phyloP scores from a whole-genome alignment of 257 asterid species.

The Solanum chilense region DNA sequence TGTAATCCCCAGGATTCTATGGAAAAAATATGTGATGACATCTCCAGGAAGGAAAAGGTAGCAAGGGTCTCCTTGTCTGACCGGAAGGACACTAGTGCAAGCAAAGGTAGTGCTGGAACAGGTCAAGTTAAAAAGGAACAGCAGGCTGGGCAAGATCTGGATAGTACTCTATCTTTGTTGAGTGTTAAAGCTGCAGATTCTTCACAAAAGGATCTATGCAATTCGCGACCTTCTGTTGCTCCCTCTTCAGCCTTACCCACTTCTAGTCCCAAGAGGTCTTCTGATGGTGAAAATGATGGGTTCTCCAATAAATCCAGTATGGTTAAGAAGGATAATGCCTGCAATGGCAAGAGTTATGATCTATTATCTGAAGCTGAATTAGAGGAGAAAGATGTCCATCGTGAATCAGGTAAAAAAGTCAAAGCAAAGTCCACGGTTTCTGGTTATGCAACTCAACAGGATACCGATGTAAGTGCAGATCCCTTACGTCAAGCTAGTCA shows the following conservation, averaged over 20 bases:
- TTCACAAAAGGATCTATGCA: constrained; percentile 45
- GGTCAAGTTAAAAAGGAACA: constrained; percentile 30
- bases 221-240: constrained; percentile 48
- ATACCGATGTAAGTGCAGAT: constrained; percentile 11
- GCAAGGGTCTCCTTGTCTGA: constrained; percentile 56
- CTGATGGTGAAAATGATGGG: constrained; percentile 26
- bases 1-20: constrained; percentile 31
- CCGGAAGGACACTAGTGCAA: constrained; percentile 41
- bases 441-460: constrained; percentile 10
- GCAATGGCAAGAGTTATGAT: constrained; percentile 12
- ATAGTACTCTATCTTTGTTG: constrained; percentile 15
- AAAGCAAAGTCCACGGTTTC: constrained; percentile 23
- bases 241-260: constrained; percentile 53
- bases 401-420: constrained; percentile 21
- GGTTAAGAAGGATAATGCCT: constrained; percentile 27
- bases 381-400: constrained; percentile 11
- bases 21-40: constrained; percentile 40
- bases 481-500: constrained; percentile 23
- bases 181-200: constrained; percentile 27
- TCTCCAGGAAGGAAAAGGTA: constrained; percentile 58
- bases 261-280: constrained; percentile 38
- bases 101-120: constrained; percentile 27
- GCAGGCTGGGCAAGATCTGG: constrained; percentile 21
- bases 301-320: constrained; percentile 15
- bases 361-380: constrained; percentile 13